Evolutionary conservation across 768 basidiomycete genomes (phyloP).

Genomic region (Phylloporus sp.): DNA sequence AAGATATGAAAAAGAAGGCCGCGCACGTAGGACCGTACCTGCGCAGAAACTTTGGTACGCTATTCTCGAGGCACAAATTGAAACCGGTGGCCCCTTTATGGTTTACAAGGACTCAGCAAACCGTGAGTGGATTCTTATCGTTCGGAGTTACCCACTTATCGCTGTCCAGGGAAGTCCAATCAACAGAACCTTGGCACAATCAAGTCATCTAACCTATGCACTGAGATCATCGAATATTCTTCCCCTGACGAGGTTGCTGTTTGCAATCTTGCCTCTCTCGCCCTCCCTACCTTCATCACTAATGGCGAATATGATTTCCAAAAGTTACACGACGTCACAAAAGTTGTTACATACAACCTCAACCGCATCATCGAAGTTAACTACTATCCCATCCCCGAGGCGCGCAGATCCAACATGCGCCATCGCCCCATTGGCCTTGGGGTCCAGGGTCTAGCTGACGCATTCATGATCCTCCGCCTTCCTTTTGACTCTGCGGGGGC

Average conservation of each 20-base stretch:
- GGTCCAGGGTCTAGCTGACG: constrained; percentile 95
- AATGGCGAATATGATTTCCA: constrained; percentile 89
- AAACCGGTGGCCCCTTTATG: constrained; percentile 99
- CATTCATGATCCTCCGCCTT: constrained; percentile 96
- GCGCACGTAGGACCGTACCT: constrained; percentile 76
- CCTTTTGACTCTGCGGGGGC: constrained; percentile 91
- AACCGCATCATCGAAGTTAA: constrained; percentile 94
- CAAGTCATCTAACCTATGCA: constrained; percentile 99
- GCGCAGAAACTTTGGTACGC: constrained; percentile 99
- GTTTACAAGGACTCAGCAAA: constrained; percentile 97
- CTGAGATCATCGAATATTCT: constrained; percentile 98
- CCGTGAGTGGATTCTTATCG: constrained; percentile 43
- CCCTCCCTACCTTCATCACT: constrained; percentile 86
- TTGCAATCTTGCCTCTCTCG: constrained; percentile 96
- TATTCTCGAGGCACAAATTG: constrained; percentile 93
- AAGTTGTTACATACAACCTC: constrained; percentile 89
- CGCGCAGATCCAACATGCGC: constrained; percentile 90
- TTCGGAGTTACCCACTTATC: background rate
- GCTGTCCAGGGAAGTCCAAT: constrained; percentile 83
- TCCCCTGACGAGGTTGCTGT: constrained; percentile 96
- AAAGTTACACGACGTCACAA: constrained; percentile 89
- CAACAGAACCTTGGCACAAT: constrained; percentile 98
- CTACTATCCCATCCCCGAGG: constrained; percentile 92
- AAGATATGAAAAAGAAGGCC: constrained; percentile 87
- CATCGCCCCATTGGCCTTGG: constrained; percentile 97